Conservation (phyloP, 768 basidiomycete genomes). For the Tulasnella sp. region DNA sequence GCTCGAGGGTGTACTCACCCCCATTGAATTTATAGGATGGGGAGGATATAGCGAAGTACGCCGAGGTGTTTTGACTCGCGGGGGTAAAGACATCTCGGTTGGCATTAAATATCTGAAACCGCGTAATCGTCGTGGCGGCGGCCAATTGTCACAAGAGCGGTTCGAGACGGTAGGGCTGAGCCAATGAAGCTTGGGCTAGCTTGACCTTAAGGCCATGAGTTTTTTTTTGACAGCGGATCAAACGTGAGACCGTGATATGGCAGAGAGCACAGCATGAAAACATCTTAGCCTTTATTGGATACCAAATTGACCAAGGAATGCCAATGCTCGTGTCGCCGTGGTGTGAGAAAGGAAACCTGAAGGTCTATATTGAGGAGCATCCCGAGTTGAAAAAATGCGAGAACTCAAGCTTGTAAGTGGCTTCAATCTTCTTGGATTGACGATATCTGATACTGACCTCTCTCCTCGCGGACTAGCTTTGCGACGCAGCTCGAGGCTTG, state of each 20-base stretch:
- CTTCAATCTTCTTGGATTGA: background rate
- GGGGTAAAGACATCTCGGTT: background rate
- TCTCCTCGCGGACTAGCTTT: constrained; percentile 5
- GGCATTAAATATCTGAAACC: background rate
- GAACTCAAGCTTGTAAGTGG: background rate
- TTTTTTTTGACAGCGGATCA: background rate
- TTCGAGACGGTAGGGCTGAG: background rate
- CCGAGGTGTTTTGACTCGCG: background rate
- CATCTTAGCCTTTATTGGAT: background rate
- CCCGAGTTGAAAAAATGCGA: background rate
- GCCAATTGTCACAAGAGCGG: background rate
- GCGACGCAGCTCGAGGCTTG: constrained; percentile 25
- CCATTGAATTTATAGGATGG: background rate
- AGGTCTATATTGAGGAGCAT: background rate
- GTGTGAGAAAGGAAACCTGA: constrained; percentile 18
- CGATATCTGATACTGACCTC: too few relatives aligned
- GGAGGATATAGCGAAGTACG: background rate
- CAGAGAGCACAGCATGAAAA: background rate
- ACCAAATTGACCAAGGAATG: background rate
- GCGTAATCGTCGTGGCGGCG: background rate
- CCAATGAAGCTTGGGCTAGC: background rate
- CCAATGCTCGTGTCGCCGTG: constrained; percentile 14
- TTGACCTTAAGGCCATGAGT: background rate
- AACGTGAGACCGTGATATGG: background rate
- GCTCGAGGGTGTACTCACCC: background rate